Base-by-base conservation (phyloP, 2,329 filamentous ascomycete species). In the Alternaria tenuissima region DNA sequence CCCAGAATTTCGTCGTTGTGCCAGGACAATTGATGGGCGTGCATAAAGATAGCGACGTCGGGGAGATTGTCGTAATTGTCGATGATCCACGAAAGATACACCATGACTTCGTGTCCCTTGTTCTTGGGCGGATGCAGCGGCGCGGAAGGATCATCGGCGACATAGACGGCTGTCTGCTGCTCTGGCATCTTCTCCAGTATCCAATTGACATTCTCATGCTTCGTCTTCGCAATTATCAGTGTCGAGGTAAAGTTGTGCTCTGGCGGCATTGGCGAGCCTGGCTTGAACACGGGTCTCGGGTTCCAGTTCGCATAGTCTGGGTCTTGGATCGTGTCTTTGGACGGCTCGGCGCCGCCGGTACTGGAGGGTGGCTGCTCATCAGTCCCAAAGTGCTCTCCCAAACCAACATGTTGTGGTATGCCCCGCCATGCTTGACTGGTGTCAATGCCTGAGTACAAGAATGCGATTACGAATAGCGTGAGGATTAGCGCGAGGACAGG, bases 91-190 rank as follows among this genome's bases (percentile, higher is more conserved):
- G 82, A 85, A 38, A 88, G 80, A 70, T 89, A 89, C 7, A 87
- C 83, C 77, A 87, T 85, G 34, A 85, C 87, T 75, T 90, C 88
- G 67, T 88, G 85, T 34, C 88, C 88, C 73, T 88, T 88, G 68
- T 86, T 86, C 57, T 82, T 80, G 0, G 84, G 84, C 1, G 85
- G 82, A 59, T 84, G 83, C 22, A 83, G 78, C 14, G 75, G 71
- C 3, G 83, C 83, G 1, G 68, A 72, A 6, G 77, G 76, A 65
- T 86, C 81, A 64, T 87, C 82, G 26, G 82, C 83, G n/a, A 84
- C 78, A 67, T 87, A 87, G n/a, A 83, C 74, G 4, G 80, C 80
- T 24, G 77, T 78, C 18, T 69, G 65, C 60, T 87, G 79, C 32
- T 83, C 81, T 1, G 81, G 82, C 32, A 88, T 71, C 60, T 85